Evolutionary conservation across 1,284 basidiomycete genomes (phyloP), one percentile per base, ranked within the genome.

Genomic region (Macrocystidia cucumis): DNA sequence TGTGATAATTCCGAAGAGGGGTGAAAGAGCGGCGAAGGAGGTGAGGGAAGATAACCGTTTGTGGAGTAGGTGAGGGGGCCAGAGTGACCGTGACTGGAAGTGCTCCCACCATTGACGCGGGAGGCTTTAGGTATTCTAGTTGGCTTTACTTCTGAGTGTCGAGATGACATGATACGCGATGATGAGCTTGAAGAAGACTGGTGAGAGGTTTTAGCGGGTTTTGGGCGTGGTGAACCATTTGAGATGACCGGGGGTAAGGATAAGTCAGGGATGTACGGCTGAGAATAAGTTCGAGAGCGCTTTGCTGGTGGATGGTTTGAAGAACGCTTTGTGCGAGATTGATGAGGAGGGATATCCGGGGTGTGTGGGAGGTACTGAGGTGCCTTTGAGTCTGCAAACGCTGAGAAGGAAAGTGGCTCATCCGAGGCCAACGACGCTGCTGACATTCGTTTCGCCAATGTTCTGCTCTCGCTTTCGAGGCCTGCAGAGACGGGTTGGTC

Each of bases 381-480:
- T 23, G 42, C 29, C 14, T 38, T 41, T 34, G 44, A 17, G 34
- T 49, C 42, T 28, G 39, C 40, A 35, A 34, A 38, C 32, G 44
- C 32, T 26, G 40, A 31, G 35, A 43, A 38, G 35, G 47, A 32
- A 35, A 26, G 29, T 9, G 44, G 29, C 19, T 43, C 34, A 29
- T 62, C 55, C 39, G 59, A 56, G 13, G 66, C 62, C 32, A 83
- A 65, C 31, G 83, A 84, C 19, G 78, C 67, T 42, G 77, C 71
- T 35, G 83, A 86, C 54, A 87, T 74, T 40, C 83, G 76, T 45
- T 73, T 77, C 22, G 84, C 65, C 41, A 87, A 64, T 12, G 73
- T 74, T 27, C 74, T 68, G 48, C 81, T 84, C 60, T 87, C 83
- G 44, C 62, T 69, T 57, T 87, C 74, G 12, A 87, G 69, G 39